These are phyloP conservation scores for Effrenium voratum DNA, from an alignment of 73 alveolate genomes.

Conservation along the genomic window DNA sequence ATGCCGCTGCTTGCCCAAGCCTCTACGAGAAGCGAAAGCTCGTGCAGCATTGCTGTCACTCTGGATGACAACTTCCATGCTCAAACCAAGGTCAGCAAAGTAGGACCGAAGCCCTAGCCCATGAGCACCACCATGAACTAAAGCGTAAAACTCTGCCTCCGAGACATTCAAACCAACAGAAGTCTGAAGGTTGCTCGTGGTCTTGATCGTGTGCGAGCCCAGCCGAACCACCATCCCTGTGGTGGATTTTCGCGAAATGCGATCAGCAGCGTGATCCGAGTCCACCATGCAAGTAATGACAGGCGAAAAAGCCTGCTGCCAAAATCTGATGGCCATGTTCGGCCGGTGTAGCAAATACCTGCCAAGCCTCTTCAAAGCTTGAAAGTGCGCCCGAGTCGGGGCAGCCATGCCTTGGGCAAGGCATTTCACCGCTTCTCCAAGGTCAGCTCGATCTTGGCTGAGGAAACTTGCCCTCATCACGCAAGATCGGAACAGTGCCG, in stretches of 20 bases:
- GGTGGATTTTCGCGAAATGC: not conserved
- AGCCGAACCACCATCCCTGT: constrained; percentile 36
- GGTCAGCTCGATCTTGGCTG: constrained; percentile 40
- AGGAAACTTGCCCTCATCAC: constrained; percentile 34
- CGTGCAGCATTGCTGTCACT: not conserved
- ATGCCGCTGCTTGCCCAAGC: constrained; percentile 52
- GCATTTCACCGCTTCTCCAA: constrained; percentile 12
- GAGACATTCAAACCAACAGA: constrained; percentile 34
- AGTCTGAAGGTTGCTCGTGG: constrained; percentile 11
- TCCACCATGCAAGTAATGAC: not conserved
- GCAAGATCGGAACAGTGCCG: constrained; percentile 26
- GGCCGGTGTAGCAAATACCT: constrained; percentile 27
- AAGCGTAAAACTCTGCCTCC: constrained; percentile 22
- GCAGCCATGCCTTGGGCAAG: constrained; percentile 39
- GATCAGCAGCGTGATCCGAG: not conserved
- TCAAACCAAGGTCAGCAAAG: not conserved
- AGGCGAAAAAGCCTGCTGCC: not conserved
- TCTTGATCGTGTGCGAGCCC: not conserved
- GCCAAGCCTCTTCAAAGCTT: constrained; percentile 5
- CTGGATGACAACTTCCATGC: not conserved
- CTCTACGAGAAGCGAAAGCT: constrained; percentile 23
- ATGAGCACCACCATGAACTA: constrained; percentile 24
- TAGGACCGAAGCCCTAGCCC: constrained; percentile 10
- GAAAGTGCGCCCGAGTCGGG: not conserved
- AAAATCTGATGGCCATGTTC: not conserved